Evolutionary conservation across 805 yeast species (phyloP).

Genomic region (Candida ovalis): DNA sequence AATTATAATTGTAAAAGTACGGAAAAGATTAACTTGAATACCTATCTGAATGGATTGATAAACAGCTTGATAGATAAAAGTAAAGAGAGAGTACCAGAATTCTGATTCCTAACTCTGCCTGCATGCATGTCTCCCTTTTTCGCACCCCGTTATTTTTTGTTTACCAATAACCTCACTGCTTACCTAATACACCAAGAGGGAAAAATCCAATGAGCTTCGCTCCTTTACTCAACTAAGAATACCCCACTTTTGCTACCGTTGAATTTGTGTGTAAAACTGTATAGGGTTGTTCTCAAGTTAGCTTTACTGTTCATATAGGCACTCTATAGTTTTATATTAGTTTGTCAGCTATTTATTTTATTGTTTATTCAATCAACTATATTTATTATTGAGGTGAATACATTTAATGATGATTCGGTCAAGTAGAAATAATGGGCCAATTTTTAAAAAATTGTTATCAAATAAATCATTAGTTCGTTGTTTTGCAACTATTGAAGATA

Average conservation of each 20-base stretch:
- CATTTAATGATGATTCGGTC: background rate
- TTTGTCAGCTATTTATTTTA: too few species aligned
- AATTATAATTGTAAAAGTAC: background rate
- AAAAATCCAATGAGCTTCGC: background rate
- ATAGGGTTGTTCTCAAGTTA: too few species aligned
- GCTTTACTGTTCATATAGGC: too few species aligned
- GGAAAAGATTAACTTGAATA: background rate
- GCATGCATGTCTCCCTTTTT: background rate
- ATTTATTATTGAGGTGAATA: background rate
- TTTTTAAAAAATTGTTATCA: background rate
- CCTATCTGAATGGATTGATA: slow-evolving; percentile 4
- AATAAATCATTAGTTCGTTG: slow-evolving; percentile 10
- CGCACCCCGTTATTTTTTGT: background rate
- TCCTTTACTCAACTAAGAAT: background rate
- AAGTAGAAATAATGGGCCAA: slow-evolving; percentile 56
- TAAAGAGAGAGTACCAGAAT: too few species aligned
- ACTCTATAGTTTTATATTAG: too few species aligned
- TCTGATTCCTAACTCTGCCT: too few species aligned
- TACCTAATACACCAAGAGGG: background rate
- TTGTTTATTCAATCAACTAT: background rate
- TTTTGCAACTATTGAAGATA: slow-evolving; percentile 44
- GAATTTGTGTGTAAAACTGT: slow-evolving; percentile 54
- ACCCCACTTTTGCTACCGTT: slow-evolving; percentile 18
- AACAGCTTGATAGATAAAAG: slow-evolving; percentile 2
- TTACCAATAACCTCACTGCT: background rate